Evolutionary conservation across 2,329 filamentous ascomycete genomes (phyloP), one percentile per base, ranked within the genome.

Genomic region (Ascomycota sp.): DNA sequence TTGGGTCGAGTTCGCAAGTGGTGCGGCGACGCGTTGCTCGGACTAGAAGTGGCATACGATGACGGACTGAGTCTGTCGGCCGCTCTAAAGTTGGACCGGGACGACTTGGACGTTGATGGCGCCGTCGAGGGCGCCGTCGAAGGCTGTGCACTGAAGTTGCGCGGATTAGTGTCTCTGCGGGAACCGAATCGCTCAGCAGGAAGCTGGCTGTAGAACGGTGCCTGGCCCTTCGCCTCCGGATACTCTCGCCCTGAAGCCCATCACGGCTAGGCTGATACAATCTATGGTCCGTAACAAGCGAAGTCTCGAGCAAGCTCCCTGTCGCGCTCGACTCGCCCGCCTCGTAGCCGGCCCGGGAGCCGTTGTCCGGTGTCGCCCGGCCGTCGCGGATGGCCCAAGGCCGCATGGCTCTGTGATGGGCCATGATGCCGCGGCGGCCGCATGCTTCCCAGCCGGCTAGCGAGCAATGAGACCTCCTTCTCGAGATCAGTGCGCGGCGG

Each of bases 171-270:
- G 13, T 44, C 42, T 19, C 42, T n/a, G n/a, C 42, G n/a, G 38
- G 40, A 13, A 61, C 41, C 3, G 53, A 42, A 36, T 63, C 61
- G 20, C 57, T 48, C 10, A 69, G 51, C 30, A 69, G 51, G 39
- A 69, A 69, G 7, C 57, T 59, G 28, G 62, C 59, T 36, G 51
- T 56, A 5, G 60, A 51, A 11, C 60, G 54, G 20, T 53, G 48
- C 40, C 56, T 64, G 31, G 57, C 11, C 8, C 25, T 49, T 25
- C 40, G 46, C 34, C 47, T 41, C 27, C 44, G 42, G 13, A 40
- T 32, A 34, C 48, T 43, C 23, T 42, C 43, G 17, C 40, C 37
- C 20, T 38, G 40, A 21, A 33, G 38, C 5, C 38, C 38, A 30
- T 23, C 21, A 10, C 21, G n/a, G n/a, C n/a, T n/a, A n/a, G 21